Evolutionary conservation across 441 rosid genomes (phyloP).

Genomic region (Adansonia madagascariensis): DNA sequence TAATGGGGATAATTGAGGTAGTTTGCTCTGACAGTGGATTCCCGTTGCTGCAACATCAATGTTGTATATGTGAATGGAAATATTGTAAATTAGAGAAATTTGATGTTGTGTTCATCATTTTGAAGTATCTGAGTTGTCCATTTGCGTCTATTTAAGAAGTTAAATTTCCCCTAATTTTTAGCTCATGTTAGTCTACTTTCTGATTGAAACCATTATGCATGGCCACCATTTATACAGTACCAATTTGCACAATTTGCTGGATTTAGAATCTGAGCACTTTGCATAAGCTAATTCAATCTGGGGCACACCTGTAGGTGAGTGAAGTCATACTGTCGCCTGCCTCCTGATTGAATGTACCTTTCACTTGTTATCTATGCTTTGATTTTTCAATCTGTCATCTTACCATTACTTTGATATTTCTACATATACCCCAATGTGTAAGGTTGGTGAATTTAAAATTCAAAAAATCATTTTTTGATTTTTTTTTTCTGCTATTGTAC

Average conservation of each 20-base stretch:
- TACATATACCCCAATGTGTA: neutral
- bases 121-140: neutral
- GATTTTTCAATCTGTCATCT: neutral
- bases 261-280: neutral
- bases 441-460: slow-evolving; percentile 13
- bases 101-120: neutral
- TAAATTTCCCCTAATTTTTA: neutral
- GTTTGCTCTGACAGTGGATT: slow-evolving; percentile 15
- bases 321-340: neutral
- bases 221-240: neutral
- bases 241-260: slow-evolving; percentile 6
- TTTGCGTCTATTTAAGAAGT: neutral
- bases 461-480: neutral
- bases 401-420: neutral
- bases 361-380: slow-evolving; percentile 3
- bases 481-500: neutral
- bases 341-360: neutral
- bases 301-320: slow-evolving; percentile 1
- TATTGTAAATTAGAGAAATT: slow-evolving; percentile 8
- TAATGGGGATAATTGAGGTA: neutral
- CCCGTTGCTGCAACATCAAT: neutral
- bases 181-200: slow-evolving; percentile 9
- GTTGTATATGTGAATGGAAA: slow-evolving; percentile 7
- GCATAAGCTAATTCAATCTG: neutral
- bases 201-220: neutral